Evolutionary conservation across 1,139 yeast species (phyloP), one percentile per base, ranked within the genome.

Genomic region (Yamadazyma triangularis): DNA sequence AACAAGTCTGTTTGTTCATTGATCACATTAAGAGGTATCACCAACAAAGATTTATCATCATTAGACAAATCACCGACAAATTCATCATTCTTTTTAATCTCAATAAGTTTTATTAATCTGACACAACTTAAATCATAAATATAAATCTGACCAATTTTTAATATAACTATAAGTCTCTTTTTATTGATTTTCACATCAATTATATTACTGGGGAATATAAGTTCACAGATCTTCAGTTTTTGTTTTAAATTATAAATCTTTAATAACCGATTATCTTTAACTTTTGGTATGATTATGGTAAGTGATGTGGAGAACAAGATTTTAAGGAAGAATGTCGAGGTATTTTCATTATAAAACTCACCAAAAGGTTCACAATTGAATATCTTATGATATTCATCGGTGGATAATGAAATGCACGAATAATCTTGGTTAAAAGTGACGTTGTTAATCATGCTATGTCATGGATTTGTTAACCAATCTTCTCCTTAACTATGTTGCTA

Each of bases 71-170:
- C 79, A 2, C 79, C 71, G 7, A 62, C 44, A 57, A 59, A 38
- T 60, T 69, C 35, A 33, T 44, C 18, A 3, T 27, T 21, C 15
- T 38, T 37, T 10, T 33, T 34, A 1, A 36, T 36, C 33, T 77
- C 85, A 30, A 82, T 66, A 1, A 83, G 77, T 47, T 79, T 83
- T 20, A 81, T 50, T 15, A 81, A 61, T 41, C 81, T 69, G 63
- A 83, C 80, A 45, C 84, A 80, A 40, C 83, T 77, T 40, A 83
- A 73, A 50, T 83, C 91, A 50, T 83, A 83, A 15, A 82, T 66
- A 47, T 76, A 79, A 8, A 83, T 73, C 40, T 81, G 83, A 29
- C 81, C 86, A 23, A 55, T 45, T 38, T 76, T 73, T 30, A 82
- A 53, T 10, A 79, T 60, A 13, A 81, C 84, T 28, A 81, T 65